Base-by-base conservation (phyloP, 106 monocot species). In the Phalaenopsis equestris region DNA sequence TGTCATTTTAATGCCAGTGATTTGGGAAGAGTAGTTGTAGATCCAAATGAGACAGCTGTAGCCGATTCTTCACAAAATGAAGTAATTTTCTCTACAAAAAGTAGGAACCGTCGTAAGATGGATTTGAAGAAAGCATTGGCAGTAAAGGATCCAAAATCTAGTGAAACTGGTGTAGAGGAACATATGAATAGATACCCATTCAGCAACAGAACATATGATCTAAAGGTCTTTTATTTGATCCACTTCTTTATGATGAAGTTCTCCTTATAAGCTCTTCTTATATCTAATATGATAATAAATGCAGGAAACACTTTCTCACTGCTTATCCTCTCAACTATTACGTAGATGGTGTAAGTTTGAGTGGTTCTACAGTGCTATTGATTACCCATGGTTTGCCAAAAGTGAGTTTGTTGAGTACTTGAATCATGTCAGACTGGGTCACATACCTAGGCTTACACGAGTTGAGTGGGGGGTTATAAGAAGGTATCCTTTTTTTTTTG, bases 351-450 rank as follows among this genome's bases (percentile, higher is more conserved):
- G 99, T 84, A 76, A 80, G 10, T 99, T 86, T 91, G 99, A 99
- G 79, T 99, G 99, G 99, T 99, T 99, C 70, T 99, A 99, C 49
- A 99, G 99, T 83, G 95, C 99, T 76, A 95, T 99, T 85, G 99
- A 99, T 85, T 99, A 93, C 76, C 99, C 99, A 41, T 99, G 95
- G 95, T 99, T 99, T 93, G 91, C 90, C 18, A 91, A 90, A 87
- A 93, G 88, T 88, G 99, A 99, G 81, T 99, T 95, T 86, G 95
- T 95, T 14, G 99, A 93, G 80, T 99, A 99, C 81, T 83, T 99
- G 76, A 90, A 93, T 81, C 95, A 99, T 90, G 99, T 99, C 79
- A 85, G 85, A 75, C 75, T 99, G 41, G 99, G 95, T 56, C 99
- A 99, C 84, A 81, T 99, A 48, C 99, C 99, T 52, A 95, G 99